Evolutionary conservation across 164 flowering plant genomes (phyloP).

Genomic region (Nelumbo lutea): DNA sequence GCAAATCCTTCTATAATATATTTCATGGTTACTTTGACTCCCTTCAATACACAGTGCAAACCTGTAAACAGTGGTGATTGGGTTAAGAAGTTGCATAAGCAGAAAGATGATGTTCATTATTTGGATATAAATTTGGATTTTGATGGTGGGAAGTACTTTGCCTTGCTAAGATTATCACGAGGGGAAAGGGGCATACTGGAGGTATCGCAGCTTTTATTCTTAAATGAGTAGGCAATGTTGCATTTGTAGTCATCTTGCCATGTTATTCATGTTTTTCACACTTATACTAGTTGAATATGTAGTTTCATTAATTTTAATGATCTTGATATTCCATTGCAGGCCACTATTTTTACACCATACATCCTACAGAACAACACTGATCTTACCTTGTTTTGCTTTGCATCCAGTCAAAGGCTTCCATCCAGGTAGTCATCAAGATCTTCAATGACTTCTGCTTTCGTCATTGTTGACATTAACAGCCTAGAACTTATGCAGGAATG

Average conservation of each 20-base stretch:
- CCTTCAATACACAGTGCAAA: conserved; percentile 53
- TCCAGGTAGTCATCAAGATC: conserved; percentile 42
- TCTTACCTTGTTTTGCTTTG: conserved; percentile 41
- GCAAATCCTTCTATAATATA: conserved; percentile 68
- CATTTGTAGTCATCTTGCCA: not conserved
- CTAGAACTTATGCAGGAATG: conserved; percentile 46
- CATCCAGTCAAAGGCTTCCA: conserved; percentile 45
- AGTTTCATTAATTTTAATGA: not conserved
- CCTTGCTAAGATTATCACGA: conserved; percentile 69
- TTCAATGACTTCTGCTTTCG: not conserved
- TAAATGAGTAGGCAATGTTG: not conserved
- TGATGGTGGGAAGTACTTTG: conserved; percentile 69
- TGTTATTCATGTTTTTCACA: not conserved
- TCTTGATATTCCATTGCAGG: conserved; percentile 43
- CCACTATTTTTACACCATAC: conserved; percentile 61
- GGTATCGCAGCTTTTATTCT: conserved; percentile 34
- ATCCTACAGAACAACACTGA: conserved; percentile 66
- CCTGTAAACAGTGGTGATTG: conserved; percentile 80
- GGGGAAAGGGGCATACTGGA: conserved; percentile 71
- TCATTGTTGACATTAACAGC: conserved; percentile 7
- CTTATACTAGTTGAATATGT: not conserved
- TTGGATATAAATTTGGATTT: conserved; percentile 81
- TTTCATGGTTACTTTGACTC: conserved; percentile 60
- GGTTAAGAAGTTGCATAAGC: conserved; percentile 72
- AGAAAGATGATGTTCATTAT: conserved; percentile 36